Base-by-base conservation (phyloP, 148 eudicot genomes). In the Simmondsia chinensis region DNA sequence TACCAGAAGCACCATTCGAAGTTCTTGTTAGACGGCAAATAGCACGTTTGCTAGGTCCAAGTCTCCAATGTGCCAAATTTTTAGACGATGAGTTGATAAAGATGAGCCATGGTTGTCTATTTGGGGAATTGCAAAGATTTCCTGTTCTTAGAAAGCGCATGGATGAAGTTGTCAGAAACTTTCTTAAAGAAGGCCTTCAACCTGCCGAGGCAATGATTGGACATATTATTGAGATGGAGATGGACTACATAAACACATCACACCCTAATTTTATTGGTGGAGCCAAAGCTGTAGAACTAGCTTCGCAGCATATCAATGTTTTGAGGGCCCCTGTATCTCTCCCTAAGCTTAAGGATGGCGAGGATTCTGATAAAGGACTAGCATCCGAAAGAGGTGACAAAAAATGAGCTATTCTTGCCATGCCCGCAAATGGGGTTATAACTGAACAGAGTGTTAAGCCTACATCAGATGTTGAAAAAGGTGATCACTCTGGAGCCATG, bases 191-290 rank as follows among this genome's bases (percentile, higher is more conserved):
- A 22, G 77, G 80, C 21, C 65, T 74, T 46, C 54, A 67, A 33
- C 85, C 85, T 30, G 71, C 85, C 1, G 72, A 78, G 59, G 70
- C 60, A 64, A 78, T 78, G 77, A 74, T 78, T 45, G 64, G 54
- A 12, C 67, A 70, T 68, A 60, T 74, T 19, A 64, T 78, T 49
- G 80, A 78, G 43, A 71, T 86, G 96, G 94, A 91, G 96, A 79
- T 83, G 89, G 96, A 87, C 70, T 87, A 83, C 65, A 87, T 87
- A 70, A 87, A 87, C 64, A 83, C 96, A 40, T 87, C 96, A 35
- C 94, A 87, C 51, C 77, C 85, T 41, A 77, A 72, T 63, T 87
- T 87, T 37, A 33, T 87, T 68, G 96, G 96, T 60, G 96, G 96
- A 39, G 86, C 83, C 47, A 83, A 70, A 70, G 96, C 96, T 48